phyloP scores from a whole-genome alignment of 352 stramenopile species.

The Pelagophyceae sp. region DNA sequence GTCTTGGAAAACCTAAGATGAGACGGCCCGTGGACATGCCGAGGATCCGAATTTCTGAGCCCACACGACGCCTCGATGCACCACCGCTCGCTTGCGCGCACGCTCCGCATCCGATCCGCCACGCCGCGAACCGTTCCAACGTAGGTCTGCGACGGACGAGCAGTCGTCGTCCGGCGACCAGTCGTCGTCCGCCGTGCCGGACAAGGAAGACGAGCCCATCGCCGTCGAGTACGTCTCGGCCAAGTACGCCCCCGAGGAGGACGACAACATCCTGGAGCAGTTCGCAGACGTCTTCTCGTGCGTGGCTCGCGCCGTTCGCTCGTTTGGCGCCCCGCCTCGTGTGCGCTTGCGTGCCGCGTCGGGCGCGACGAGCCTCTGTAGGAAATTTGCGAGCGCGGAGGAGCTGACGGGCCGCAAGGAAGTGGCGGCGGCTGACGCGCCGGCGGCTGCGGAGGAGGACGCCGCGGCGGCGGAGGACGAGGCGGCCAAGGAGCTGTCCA shows the following conservation, averaged over 20 bases:
- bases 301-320: constrained; percentile 19
- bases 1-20: background rate
- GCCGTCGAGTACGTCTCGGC: constrained; percentile 69
- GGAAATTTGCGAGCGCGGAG: constrained; percentile 57
- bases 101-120: constrained; percentile 1
- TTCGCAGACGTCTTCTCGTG: constrained; percentile 67
- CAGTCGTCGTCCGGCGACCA: too few relatives aligned
- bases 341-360: too few relatives aligned
- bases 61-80: too few relatives aligned
- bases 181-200: background rate
- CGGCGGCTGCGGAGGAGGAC: background rate
- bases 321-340: too few relatives aligned
- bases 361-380: too few relatives aligned
- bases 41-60: too few relatives aligned
- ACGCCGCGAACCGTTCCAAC: background rate
- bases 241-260: constrained; percentile 11
- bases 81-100: background rate
- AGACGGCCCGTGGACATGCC: too few relatives aligned
- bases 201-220: constrained; percentile 30
- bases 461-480: constrained; percentile 25
- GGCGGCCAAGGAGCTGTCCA: constrained; percentile 48
- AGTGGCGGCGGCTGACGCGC: constrained; percentile 21
- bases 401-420: constrained; percentile 54
- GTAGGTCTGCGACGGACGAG: too few relatives aligned
- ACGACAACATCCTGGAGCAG: constrained; percentile 52